Evolutionary conservation across 2,329 filamentous ascomycete species (phyloP), one percentile per base, ranked within the genome.

Genomic region (Monilinia polystroma): DNA sequence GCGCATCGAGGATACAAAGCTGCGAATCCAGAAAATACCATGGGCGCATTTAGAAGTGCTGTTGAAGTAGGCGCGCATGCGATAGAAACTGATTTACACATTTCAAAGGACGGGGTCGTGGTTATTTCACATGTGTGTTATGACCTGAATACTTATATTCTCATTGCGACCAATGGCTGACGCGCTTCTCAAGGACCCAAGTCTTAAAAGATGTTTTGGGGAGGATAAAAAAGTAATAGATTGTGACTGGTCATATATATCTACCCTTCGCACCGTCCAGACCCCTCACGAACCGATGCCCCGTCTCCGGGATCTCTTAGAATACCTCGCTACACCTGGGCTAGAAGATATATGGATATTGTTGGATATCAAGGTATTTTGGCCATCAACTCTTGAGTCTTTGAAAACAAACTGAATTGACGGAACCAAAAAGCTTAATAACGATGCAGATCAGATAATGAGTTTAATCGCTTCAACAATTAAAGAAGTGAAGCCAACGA

Each of bases 41-140:
- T 97, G 83, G 84, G 82, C 20, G 90, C 91, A 10, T 96, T 97
- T 79, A 81, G 81, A 67, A 89, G 84, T 38, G 93, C 93, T 1
- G 84, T 94, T 2, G 81, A 86, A 43, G 87, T 87, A 23, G 92
- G 92, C 26, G 87, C 91, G 0, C 86, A 96, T 73, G 94, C 90
- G 0, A 81, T 98, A 38, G 94, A 98, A 80, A 96, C 92, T 23
- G 94, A 98, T 74, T 78, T 97, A 11, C 93, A 96, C 76, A 79
- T 97, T 45, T 89, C 91, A 18, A 87, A 84, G 69, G 94, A 98
- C 74, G 88, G 89, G 8, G 88, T 96, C 0, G 90, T 96, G 0
- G 91, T 98, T 12, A 80, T 98, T 52, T 92, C 90, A 56, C 93
- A 96, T 81, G 90, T 91, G 58, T 62, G 58, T 51, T 52, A 14